Conservation (phyloP, 371 early-diverging fungal genomes). For the Mucor irregularis region DNA sequence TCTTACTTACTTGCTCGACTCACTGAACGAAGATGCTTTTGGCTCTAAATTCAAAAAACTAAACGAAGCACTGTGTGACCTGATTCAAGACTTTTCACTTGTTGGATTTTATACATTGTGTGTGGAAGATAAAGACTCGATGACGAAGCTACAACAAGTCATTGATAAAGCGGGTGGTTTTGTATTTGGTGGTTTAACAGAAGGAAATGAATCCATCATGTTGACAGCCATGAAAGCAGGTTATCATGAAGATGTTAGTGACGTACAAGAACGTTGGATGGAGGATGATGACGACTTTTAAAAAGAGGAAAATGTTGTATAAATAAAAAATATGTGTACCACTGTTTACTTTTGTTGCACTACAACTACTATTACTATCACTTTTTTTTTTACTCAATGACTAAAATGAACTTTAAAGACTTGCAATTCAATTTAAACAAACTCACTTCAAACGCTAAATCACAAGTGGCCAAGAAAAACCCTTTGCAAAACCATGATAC, state of each 20-base stretch:
- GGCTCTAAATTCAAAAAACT: constrained; percentile 69
- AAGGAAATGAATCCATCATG: constrained; percentile 81
- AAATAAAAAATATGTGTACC: not conserved
- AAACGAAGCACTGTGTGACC: constrained; percentile 82
- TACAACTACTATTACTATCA: not conserved
- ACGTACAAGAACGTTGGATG: constrained; percentile 67
- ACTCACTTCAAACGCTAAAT: constrained; percentile 33
- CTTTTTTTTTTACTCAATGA: not conserved
- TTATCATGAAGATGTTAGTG: constrained; percentile 54
- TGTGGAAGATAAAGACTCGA: constrained; percentile 86
- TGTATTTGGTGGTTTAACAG: constrained; percentile 80
- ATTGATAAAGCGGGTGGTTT: constrained; percentile 95
- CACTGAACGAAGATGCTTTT: constrained; percentile 71
- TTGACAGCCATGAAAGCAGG: constrained; percentile 61
- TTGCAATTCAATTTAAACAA: constrained; percentile 37
- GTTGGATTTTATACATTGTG: constrained; percentile 90
- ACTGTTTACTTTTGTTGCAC: not conserved
- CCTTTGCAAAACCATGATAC: constrained; percentile 43
- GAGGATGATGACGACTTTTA: constrained; percentile 19
- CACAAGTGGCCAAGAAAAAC: constrained; percentile 39
- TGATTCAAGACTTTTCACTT: constrained; percentile 89
- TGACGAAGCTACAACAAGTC: constrained; percentile 72
- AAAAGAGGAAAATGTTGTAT: constrained; percentile 3
- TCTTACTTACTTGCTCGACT: constrained; percentile 76
- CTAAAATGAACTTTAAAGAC: constrained; percentile 37